Percentiles rank a stretch among this genome's conserved stretches.
phyloP scores from a whole-genome alignment of 768 basidiomycete species.

The Brasilioporus rufonigricans region DNA sequence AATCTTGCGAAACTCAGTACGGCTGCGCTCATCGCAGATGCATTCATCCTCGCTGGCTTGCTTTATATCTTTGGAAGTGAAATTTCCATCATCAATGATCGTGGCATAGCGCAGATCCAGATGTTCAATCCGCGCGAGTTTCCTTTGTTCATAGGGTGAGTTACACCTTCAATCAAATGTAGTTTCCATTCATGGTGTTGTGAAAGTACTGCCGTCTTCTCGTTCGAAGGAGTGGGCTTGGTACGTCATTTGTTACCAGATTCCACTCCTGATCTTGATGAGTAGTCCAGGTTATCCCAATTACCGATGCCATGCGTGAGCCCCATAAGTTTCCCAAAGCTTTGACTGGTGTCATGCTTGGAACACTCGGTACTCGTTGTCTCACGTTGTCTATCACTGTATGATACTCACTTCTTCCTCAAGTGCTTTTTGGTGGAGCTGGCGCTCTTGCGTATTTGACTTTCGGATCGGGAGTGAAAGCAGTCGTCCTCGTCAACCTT shows the following conservation, averaged over 20 bases:
- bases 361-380: conserved; percentile 56
- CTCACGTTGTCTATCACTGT: not conserved
- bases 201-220: conserved; percentile 90
- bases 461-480: conserved; percentile 84
- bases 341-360: conserved; percentile 89
- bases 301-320: conserved; percentile 95
- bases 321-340: conserved; percentile 90
- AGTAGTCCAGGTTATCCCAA: conserved; percentile 75
- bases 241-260: conserved; percentile 38
- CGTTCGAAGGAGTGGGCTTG: conserved; percentile 96
- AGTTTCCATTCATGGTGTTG: conserved; percentile 2
- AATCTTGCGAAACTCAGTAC: conserved; percentile 94
- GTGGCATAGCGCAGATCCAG: conserved; percentile 76
- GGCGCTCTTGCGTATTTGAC: conserved; percentile 85
- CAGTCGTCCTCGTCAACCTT: conserved; percentile 94
- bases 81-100: conserved; percentile 56
- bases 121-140: conserved; percentile 90
- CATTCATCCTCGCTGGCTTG: conserved; percentile 87
- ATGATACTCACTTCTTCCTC: conserved; percentile 6
- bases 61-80: conserved; percentile 90
- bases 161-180: conserved; percentile 2
- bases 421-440: conserved; percentile 84
- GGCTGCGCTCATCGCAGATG: conserved; percentile 91
- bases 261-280: not conserved
- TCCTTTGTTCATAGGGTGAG: conserved; percentile 88